Evolutionary conservation across 768 basidiomycete genomes (phyloP).

Genomic region (Lactarius akahatsu): DNA sequence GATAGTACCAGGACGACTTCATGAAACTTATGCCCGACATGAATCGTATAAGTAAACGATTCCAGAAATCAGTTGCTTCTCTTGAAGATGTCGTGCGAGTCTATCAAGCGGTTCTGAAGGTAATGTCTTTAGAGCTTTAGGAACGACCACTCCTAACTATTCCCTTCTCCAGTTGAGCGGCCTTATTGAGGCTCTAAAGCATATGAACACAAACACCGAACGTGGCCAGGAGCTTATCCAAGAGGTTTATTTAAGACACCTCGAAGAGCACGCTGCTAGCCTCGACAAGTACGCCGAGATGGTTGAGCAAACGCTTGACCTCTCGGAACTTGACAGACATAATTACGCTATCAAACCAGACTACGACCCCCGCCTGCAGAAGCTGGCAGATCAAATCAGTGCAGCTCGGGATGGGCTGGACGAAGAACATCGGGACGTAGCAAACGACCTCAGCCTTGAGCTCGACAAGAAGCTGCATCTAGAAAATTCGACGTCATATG

Average conservation of each 20-base stretch:
- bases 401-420: slow-evolving; percentile 79
- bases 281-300: slow-evolving; percentile 85
- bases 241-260: slow-evolving; percentile 60
- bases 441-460: slow-evolving; percentile 72
- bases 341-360: slow-evolving; percentile 91
- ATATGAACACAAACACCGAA: slow-evolving; percentile 44
- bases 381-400: slow-evolving; percentile 63
- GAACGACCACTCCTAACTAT: slow-evolving; percentile 2
- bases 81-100: slow-evolving; percentile 95
- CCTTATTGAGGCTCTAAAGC: slow-evolving; percentile 63
- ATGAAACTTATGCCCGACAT: slow-evolving; percentile 93
- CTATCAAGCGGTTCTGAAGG: slow-evolving; percentile 89
- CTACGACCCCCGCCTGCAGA: slow-evolving; percentile 75
- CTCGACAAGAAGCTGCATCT: slow-evolving; percentile 95
- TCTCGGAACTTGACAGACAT: slow-evolving; percentile 80
- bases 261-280: slow-evolving; percentile 56
- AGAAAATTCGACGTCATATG: slow-evolving; percentile 85
- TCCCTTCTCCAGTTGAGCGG: slow-evolving; percentile 59
- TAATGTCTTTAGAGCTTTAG: slow-evolving; percentile 33
- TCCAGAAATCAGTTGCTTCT: slow-evolving; percentile 78
- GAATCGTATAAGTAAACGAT: slow-evolving; percentile 86
- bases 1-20: slow-evolving; percentile 65
- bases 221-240: slow-evolving; percentile 58
- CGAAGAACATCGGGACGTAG: slow-evolving; percentile 69
- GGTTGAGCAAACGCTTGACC: slow-evolving; percentile 95